Base-by-base conservation (phyloP, 1,284 basidiomycete genomes). In the Cutaneotrichosporon cutaneum region DNA sequence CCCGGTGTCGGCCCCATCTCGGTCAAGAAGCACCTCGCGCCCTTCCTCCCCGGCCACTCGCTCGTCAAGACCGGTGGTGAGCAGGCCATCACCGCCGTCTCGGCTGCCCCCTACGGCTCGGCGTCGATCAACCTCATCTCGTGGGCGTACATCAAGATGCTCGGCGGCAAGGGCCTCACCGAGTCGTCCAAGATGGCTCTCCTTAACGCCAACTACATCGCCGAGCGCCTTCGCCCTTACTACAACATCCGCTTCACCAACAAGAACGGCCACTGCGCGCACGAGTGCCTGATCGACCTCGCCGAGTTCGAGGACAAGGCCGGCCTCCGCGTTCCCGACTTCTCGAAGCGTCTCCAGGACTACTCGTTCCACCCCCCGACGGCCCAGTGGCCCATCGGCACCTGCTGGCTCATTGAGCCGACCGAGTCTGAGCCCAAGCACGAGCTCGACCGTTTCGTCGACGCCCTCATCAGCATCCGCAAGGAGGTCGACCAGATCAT, bases 121-220 rank as follows among this genome's bases (percentile, higher is more conserved):
- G 92, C 95, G 0, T 94, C 92, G 10, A 94, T 99, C 73, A 87
- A 94, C 58, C 85, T 95, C 65, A 98, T 99, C 76, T 97, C 95
- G 1, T 99, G 95, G 95, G 92, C 93, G 18, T 94, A 94, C 79
- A 90, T 94, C 83, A 93, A 92, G 83, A 97, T 98, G 95, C 87
- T 98, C 33, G 95, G 95, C 35, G 94, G 94, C 24, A 81, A 85
- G 61, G 95, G 94, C 18, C 85, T 99, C 47, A 86, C 87, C 45
- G 85, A 92, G 68, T 88, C 92, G 4, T 91, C 94, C 10, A 90
- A 90, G 73, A 82, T 91, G 32, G 91, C 95, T 2, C 84, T 99
- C 30, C 85, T 99, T 55, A 96, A 89, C 72, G 95, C 95, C 61
- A 99, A 99, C 81, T 99, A 99, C 80, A 96, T 98, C 84, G 94